phyloP scores from a whole-genome alignment of 176 grass and related monocot genomes.

The Panicum miliaceum region DNA sequence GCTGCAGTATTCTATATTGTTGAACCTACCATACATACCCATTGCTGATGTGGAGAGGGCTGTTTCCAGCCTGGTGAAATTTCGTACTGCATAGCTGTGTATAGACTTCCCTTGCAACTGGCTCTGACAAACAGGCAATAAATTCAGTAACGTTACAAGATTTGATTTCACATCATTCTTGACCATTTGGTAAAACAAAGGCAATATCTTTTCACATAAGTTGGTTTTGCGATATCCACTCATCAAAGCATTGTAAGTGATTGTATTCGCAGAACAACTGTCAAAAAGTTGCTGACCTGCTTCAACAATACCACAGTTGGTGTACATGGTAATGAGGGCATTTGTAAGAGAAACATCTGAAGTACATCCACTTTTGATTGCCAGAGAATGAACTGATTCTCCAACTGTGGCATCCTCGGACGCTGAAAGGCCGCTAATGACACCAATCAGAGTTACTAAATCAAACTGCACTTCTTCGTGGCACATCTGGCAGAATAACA shows the following conservation, averaged over 20 bases:
- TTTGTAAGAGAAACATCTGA: conserved; percentile 64
- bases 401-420: conserved; percentile 41
- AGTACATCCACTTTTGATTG: conserved; percentile 64
- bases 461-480: conserved; percentile 52
- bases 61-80: conserved; percentile 50
- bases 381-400: conserved; percentile 56
- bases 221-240: conserved; percentile 67
- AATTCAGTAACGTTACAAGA: conserved; percentile 63
- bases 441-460: conserved; percentile 64
- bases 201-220: conserved; percentile 44
- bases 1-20: conserved; percentile 53
- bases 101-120: conserved; percentile 60
- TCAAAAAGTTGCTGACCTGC: conserved; percentile 55
- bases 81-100: conserved; percentile 65
- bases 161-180: conserved; percentile 50
- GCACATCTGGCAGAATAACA: conserved; percentile 56
- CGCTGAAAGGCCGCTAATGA: conserved; percentile 46
- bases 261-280: conserved; percentile 36
- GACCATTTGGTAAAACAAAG: conserved; percentile 62
- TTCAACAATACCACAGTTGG: conserved; percentile 59
- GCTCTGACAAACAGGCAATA: conserved; percentile 56
- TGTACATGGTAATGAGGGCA: conserved; percentile 78
- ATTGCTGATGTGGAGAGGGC: conserved; percentile 58
- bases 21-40: conserved; percentile 71
- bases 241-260: conserved; percentile 74